Evolutionary conservation across 1,139 yeast species (phyloP).

Genomic region (Geotrichum candidum): DNA sequence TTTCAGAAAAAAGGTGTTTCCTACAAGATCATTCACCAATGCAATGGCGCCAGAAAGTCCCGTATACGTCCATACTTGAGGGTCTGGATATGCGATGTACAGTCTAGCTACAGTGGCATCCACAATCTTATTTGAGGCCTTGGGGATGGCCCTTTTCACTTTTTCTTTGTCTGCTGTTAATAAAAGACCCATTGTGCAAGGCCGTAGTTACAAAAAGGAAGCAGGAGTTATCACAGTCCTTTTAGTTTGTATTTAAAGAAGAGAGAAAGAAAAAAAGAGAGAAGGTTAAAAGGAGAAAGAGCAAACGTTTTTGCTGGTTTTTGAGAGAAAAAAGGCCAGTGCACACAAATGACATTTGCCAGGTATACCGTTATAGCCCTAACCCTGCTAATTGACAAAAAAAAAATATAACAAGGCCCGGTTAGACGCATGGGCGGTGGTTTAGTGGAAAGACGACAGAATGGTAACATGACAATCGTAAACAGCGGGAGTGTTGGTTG

Average conservation of each 20-base stretch:
- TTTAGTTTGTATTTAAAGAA: not conserved
- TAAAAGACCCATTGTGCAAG: constrained; percentile 48
- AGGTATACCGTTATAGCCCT: not conserved
- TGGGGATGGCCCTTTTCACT: constrained; percentile 82
- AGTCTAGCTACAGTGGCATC: constrained; percentile 89
- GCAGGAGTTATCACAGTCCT: not conserved
- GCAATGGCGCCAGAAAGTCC: constrained; percentile 85
- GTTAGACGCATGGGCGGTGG: not conserved
- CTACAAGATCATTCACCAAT: constrained; percentile 86
- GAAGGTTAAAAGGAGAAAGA: not conserved
- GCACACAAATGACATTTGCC: not conserved
- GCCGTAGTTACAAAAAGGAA: not conserved
- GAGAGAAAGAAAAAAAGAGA: not conserved
- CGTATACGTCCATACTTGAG: constrained; percentile 76
- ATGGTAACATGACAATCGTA: too few species aligned
- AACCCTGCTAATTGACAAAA: not conserved
- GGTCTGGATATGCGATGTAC: constrained; percentile 84
- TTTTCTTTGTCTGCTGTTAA: constrained; percentile 74
- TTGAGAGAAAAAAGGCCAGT: too few species aligned
- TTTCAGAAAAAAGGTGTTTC: constrained; percentile 87
- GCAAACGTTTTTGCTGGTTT: not conserved
- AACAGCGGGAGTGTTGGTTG: too few species aligned
- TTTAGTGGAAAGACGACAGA: too few species aligned
- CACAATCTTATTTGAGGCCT: constrained; percentile 76
- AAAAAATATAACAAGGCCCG: not conserved